Conservation (phyloP, 192 early-diverging fungal species). For the Rhizophlyctis rosea region DNA sequence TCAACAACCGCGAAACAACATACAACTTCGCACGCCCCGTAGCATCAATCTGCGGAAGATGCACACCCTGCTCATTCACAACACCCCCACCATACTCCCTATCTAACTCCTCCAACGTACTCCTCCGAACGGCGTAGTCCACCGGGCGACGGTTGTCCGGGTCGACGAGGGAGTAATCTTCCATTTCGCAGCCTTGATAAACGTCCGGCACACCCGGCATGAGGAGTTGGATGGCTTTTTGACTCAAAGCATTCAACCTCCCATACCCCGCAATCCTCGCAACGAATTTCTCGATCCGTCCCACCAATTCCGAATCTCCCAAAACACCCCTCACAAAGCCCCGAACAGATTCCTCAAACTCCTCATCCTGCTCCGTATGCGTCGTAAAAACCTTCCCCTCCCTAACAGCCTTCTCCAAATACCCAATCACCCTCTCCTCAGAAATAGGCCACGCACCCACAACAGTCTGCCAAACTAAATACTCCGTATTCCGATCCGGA, state of each 20-base stretch:
- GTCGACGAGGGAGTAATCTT: slow-evolving; percentile 24
- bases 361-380: slow-evolving; percentile 21
- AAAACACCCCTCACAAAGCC: slow-evolving; percentile 9
- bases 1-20: slow-evolving; percentile 13
- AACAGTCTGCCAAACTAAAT: slow-evolving; percentile 24
- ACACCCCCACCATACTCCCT: no score
- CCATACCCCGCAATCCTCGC: slow-evolving; percentile 13
- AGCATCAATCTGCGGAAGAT: slow-evolving; percentile 5
- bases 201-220: slow-evolving; percentile 32
- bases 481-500: slow-evolving; percentile 30
- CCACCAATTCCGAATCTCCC: slow-evolving; percentile 6
- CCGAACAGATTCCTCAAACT: slow-evolving; percentile 12
- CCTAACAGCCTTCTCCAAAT: slow-evolving; percentile 25
- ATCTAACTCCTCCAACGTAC: slow-evolving; percentile 10
- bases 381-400: slow-evolving; percentile 22
- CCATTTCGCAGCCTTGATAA: slow-evolving; percentile 29
- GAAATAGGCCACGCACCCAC: slow-evolving; percentile 23
- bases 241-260: slow-evolving; percentile 17
- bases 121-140: slow-evolving; percentile 12
- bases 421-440: slow-evolving; percentile 10
- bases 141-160: slow-evolving; percentile 28
- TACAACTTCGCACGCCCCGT: slow-evolving; percentile 18
- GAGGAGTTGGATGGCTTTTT: slow-evolving; percentile 24
- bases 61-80: background rate
- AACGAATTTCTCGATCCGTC: slow-evolving; percentile 9